A percentile compares a stretch with the other conserved stretches of the same genome.
Conservation (phyloP, 108 stramenopile genomes). For the Cylindrotheca closterium region DNA sequence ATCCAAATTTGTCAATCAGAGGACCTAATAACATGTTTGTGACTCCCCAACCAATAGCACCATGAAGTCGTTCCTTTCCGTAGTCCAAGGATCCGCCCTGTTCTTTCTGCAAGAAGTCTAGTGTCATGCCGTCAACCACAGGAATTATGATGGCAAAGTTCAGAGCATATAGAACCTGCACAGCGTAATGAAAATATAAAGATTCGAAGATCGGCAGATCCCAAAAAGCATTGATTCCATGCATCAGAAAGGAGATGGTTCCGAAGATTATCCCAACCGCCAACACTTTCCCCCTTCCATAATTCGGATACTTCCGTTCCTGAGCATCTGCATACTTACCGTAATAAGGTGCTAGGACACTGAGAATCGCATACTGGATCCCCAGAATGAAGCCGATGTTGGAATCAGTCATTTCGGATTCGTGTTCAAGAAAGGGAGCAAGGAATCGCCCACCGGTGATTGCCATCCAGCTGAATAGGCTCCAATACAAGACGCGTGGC, state of each 20-base stretch:
- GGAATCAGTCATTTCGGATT: constrained; percentile 27
- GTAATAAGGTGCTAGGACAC: constrained; percentile 17
- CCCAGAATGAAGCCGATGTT: constrained; percentile 48
- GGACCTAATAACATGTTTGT: constrained; percentile 40
- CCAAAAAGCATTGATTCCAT: constrained; percentile 19
- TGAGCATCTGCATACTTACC: constrained; percentile 41
- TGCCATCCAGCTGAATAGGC: constrained; percentile 46
- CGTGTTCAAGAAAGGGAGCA: constrained; percentile 47
- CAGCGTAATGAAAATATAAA: constrained; percentile 31
- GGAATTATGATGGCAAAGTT: constrained; percentile 37
- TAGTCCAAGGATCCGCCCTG: constrained; percentile 23
- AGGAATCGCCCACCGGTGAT: constrained; percentile 58
- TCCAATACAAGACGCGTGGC: constrained; percentile 43
- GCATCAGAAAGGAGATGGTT: constrained; percentile 39
- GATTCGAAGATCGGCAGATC: constrained; percentile 15
- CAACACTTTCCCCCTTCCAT: constrained; percentile 44
- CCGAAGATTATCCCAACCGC: constrained; percentile 36
- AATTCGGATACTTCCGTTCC: constrained; percentile 29
- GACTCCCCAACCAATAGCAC: constrained; percentile 60
- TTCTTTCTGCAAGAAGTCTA: constrained; percentile 43
- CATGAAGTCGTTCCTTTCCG: constrained; percentile 63
- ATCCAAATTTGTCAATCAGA: constrained; percentile 46
- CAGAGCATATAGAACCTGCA: constrained; percentile 40
- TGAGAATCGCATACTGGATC: constrained; percentile 24
- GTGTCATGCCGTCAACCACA: constrained; percentile 53